Evolutionary conservation across 495 filamentous ascomycete species (phyloP).

Genomic region (Lentithecium fluviatile): DNA sequence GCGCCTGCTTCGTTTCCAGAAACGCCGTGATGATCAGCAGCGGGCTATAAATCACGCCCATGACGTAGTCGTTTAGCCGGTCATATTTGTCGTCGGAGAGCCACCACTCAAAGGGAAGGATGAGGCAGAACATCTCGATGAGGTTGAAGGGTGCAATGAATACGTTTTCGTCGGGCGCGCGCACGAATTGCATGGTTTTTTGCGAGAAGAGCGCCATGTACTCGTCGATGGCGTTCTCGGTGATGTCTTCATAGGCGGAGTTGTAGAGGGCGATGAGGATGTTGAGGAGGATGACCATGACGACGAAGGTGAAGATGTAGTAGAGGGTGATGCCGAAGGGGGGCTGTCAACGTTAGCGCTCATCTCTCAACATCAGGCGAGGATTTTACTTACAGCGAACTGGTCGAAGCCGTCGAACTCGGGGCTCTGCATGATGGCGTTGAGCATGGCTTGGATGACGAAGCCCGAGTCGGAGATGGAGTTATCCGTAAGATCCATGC

Average conservation of each 20-base stretch:
- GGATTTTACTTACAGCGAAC: conserved; percentile 48
- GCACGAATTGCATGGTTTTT: conserved; percentile 93
- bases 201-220: conserved; percentile 84
- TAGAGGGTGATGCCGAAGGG: conserved; percentile 48
- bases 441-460: conserved; percentile 87
- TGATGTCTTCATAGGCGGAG: conserved; percentile 92
- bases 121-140: conserved; percentile 76
- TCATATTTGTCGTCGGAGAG: conserved; percentile 66
- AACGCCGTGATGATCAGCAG: conserved; percentile 75
- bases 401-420: conserved; percentile 87
- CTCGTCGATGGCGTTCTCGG: conserved; percentile 89
- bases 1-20: conserved; percentile 69
- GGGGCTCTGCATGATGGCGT: conserved; percentile 82
- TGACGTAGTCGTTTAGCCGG: conserved; percentile 78
- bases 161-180: conserved; percentile 96
- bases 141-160: conserved; percentile 94
- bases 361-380: background rate
- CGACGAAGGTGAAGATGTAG: conserved; percentile 94
- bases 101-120: conserved; percentile 96
- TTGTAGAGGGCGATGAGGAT: conserved; percentile 97
- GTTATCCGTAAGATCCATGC: conserved; percentile 79
- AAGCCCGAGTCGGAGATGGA: conserved; percentile 61
- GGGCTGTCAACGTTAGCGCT: conserved; percentile 23
- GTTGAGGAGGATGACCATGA: conserved; percentile 89
- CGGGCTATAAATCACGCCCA: conserved; percentile 83